Evolutionary conservation across 2,329 filamentous ascomycete species (phyloP).

Genomic region (Trichoderma oligosporum): DNA sequence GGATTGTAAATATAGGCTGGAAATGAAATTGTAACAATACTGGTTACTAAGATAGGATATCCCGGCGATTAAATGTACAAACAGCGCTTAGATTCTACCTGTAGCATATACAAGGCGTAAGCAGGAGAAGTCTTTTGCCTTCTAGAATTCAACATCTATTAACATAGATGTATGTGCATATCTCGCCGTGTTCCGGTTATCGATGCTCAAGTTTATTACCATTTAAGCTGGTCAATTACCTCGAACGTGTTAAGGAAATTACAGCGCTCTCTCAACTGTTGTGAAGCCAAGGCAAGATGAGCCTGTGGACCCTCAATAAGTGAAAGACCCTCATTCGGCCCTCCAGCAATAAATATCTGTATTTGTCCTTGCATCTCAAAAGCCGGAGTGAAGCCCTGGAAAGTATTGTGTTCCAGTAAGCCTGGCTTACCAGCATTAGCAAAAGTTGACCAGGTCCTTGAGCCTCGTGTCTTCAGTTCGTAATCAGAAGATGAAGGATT

Average conservation of each 20-base stretch:
- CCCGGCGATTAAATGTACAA: not conserved
- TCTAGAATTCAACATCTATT: too few species aligned
- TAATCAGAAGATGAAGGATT: slow-evolving; percentile 39
- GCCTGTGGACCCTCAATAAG: slow-evolving; percentile 35
- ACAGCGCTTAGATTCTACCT: too few species aligned
- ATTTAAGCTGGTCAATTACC: slow-evolving; percentile 41
- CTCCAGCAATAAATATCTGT: slow-evolving; percentile 43
- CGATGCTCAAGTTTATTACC: slow-evolving; percentile 30
- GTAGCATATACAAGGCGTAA: too few species aligned
- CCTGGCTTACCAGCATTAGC: slow-evolving; percentile 38
- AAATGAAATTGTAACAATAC: slow-evolving; percentile 18
- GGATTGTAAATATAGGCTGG: slow-evolving; percentile 41
- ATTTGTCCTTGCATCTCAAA: slow-evolving; percentile 29
- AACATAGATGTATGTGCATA: too few species aligned
- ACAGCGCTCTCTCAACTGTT: slow-evolving; percentile 46
- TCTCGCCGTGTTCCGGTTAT: too few species aligned
- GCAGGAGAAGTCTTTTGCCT: too few species aligned
- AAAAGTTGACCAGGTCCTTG: slow-evolving; percentile 47
- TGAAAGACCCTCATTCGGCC: slow-evolving; percentile 41
- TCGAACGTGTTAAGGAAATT: slow-evolving; percentile 43
- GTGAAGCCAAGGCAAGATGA: slow-evolving; percentile 34
- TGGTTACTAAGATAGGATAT: not conserved
- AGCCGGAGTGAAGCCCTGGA: slow-evolving; percentile 40
- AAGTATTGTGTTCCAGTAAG: slow-evolving; percentile 33
- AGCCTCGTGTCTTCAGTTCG: slow-evolving; percentile 37